Evolutionary conservation across 495 filamentous ascomycete genomes (phyloP).

Genomic region (Penicillium cinerascens): DNA sequence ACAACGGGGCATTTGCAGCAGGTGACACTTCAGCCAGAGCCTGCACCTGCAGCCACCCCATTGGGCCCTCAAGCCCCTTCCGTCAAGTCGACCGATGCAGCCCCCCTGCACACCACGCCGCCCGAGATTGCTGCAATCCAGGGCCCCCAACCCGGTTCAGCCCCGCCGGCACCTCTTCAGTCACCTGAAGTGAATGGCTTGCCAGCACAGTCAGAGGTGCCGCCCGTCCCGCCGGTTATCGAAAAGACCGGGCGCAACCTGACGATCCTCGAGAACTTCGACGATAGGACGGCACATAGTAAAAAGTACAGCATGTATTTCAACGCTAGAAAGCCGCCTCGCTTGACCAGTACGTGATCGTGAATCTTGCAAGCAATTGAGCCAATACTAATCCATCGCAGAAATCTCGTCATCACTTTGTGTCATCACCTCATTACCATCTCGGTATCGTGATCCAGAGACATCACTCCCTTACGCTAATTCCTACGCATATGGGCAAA

Average conservation of each 20-base stretch:
- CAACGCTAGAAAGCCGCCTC: constrained; percentile 48
- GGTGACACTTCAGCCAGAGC: background rate
- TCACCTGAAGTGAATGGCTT: constrained; percentile 11
- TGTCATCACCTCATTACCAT: constrained; percentile 75
- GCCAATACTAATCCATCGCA: constrained; percentile 1
- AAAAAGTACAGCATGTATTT: constrained; percentile 51
- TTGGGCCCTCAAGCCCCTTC: constrained; percentile 12
- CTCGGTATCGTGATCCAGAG: constrained; percentile 70
- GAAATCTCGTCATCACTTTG: constrained; percentile 58
- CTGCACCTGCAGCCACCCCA: constrained; percentile 4
- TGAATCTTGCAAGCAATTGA: background rate
- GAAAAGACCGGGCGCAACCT: constrained; percentile 51
- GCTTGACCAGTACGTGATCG: constrained; percentile 44
- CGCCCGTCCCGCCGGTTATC: constrained; percentile 37
- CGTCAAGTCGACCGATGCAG: constrained; percentile 7
- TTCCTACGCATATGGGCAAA: constrained; percentile 68
- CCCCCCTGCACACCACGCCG: constrained; percentile 16
- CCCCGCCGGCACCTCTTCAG: constrained; percentile 1
- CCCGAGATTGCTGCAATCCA: constrained; percentile 16
- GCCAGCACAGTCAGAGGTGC: constrained; percentile 19
- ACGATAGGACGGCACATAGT: constrained; percentile 48
- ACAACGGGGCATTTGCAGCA: background rate
- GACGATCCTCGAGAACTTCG: constrained; percentile 54
- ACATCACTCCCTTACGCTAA: constrained; percentile 76
- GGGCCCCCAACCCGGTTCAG: constrained; percentile 6